Base-by-base conservation (phyloP, 768 basidiomycete species). In the Termitomyces titanicus region DNA sequence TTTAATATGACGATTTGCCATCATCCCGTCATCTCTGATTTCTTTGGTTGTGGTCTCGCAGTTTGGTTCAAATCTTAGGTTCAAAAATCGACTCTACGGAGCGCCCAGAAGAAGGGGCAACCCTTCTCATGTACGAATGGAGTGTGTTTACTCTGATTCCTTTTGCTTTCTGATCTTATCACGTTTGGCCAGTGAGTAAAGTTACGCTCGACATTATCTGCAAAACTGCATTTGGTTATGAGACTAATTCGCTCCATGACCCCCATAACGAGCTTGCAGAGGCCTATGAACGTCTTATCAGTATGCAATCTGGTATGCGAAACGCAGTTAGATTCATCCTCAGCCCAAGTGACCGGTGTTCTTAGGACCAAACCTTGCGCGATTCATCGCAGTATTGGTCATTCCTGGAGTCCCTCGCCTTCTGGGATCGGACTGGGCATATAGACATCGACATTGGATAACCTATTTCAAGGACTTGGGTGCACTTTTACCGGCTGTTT, bases 161-260 rank as follows among this genome's bases (percentile, higher is more conserved):
- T 25, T 25, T 13, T 7, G 3, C 24, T 11, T 34, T 31, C 34
- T 53, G n/a, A 8, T 39, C 27, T 34, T 17, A 51, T 22, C 12
- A 33, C 12, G 33, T 37, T 18, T 33, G 37, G 17, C 1, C 45
- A 80, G 78, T 79, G 73, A 75, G 75, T 59, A 80, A 79, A 66
- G 76, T 74, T 0, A 80, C 80, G 0, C 70, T 82, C 8, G 79
- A 81, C 58, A 78, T 81, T 51, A 80, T 81, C 43, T 80, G 78
- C 64, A 70, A 70, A 7, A 77, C 80, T 10, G 78, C 77, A 0
- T 79, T 81, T 51, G 77, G 76, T 12, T 81, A 81, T 61, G 64
- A 68, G 35, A 57, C 78, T 7, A 74, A 80, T 56, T 74, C 75
- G 2, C 65, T 81, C 12, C 72, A 72, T 59, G 68, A 79, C 54